Evolutionary conservation across 352 stramenopile species (phyloP).

Genomic region (Globisporangium okanoganense): DNA sequence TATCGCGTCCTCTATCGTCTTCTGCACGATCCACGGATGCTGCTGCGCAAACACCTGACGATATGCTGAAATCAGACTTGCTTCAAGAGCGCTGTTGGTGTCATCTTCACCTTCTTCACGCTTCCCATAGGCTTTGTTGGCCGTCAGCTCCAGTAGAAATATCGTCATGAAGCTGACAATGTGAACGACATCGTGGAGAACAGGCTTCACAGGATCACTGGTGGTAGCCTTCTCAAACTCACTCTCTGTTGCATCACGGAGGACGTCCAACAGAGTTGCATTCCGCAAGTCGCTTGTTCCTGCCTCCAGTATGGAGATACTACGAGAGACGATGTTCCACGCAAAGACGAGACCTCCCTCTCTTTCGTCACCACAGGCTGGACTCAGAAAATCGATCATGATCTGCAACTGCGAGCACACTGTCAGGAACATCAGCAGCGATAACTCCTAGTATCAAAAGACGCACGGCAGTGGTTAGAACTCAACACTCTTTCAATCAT

Average conservation of each 20-base stretch:
- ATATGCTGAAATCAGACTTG: conserved; percentile 8
- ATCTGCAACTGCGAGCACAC: conserved; percentile 16
- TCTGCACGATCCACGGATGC: conserved; percentile 15
- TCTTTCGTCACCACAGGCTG: background rate
- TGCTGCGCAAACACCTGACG: conserved; percentile 9
- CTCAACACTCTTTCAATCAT: background rate
- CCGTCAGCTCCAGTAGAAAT: conserved; percentile 8
- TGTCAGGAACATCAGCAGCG: conserved; percentile 14
- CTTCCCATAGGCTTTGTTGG: background rate
- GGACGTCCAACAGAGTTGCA: conserved; percentile 7
- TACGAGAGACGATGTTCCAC: conserved; percentile 8
- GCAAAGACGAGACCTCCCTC: conserved; percentile 14
- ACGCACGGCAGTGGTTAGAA: background rate
- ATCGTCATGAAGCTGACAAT: conserved; percentile 7
- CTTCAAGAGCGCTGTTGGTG: background rate
- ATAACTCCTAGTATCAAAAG: conserved; percentile 3
- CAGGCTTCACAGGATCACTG: background rate
- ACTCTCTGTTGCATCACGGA: background rate
- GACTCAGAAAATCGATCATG: conserved; percentile 9
- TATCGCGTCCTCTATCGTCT: conserved; percentile 3
- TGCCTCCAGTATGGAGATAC: conserved; percentile 10
- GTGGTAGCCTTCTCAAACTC: background rate
- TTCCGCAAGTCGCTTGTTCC: conserved; percentile 9
- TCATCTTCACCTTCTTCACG: background rate
- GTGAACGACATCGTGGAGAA: background rate